These are phyloP conservation scores for Davidsoniella eucalypti DNA, from an alignment of 2,329 filamentous ascomycete species.

Conservation along the genomic window DNA sequence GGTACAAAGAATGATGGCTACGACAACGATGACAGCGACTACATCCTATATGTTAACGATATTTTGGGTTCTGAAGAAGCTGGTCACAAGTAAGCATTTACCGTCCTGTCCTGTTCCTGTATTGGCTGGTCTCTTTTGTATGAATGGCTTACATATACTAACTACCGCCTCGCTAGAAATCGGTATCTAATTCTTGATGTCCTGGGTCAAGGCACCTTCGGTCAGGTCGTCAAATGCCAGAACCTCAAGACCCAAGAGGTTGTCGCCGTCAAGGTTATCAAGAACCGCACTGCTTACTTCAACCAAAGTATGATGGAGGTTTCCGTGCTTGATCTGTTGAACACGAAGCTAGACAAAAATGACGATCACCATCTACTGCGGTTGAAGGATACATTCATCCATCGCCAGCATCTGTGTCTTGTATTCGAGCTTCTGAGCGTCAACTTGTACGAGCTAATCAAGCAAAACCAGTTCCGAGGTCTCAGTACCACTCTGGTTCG, in stretches of 20 bases:
- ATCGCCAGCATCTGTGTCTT: conserved; percentile 87
- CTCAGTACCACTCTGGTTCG: conserved; percentile 91
- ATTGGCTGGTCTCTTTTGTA: neutral
- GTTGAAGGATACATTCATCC: conserved; percentile 95
- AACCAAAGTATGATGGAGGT: conserved; percentile 99
- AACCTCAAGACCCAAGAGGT: conserved; percentile 97
- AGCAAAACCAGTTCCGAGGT: conserved; percentile 97
- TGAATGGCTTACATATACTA: neutral
- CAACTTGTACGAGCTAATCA: conserved; percentile 96
- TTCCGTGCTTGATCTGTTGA: conserved; percentile 87
- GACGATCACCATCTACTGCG: conserved; percentile 92
- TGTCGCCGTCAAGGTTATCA: conserved; percentile 96
- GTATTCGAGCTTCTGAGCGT: conserved; percentile 95
- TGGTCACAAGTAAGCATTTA: conserved; percentile 65
- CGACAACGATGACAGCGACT: conserved; percentile 97
- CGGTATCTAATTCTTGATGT: conserved; percentile 95
- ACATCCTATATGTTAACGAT: conserved; percentile 97
- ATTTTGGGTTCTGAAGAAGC: conserved; percentile 95
- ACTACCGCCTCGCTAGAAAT: conserved; percentile 39
- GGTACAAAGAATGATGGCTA: conserved; percentile 97
- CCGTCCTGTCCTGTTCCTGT: neutral
- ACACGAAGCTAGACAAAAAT: conserved; percentile 97
- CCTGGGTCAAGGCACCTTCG: conserved; percentile 91
- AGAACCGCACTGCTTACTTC: conserved; percentile 97
- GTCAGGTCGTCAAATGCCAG: conserved; percentile 97